phyloP scores from a whole-genome alignment of 257 asterid species.

The Gardenia jasminoides region DNA sequence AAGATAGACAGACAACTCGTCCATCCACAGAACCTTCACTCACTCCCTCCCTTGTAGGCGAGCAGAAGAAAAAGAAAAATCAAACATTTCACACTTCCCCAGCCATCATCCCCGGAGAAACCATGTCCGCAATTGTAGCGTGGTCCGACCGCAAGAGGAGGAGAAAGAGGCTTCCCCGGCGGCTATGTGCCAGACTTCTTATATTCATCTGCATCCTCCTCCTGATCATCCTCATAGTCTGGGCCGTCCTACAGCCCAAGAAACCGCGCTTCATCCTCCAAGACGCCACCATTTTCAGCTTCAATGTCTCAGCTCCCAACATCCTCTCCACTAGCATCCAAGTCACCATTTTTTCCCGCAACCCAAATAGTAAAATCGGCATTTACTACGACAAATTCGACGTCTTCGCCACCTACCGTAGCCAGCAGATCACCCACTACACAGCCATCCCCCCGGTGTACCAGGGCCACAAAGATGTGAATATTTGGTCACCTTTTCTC shows the following conservation, averaged over 20 bases:
- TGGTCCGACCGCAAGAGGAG: slow-evolving; percentile 69
- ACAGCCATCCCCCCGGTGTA: slow-evolving; percentile 66
- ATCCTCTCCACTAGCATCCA: slow-evolving; percentile 73
- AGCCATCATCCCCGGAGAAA: neutral
- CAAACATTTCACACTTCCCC: neutral
- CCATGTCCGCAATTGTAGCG: slow-evolving; percentile 54
- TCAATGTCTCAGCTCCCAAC: slow-evolving; percentile 75
- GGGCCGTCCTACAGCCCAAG: slow-evolving; percentile 83
- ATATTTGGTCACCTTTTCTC: slow-evolving; percentile 83
- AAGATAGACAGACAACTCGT: neutral
- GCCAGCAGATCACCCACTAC: slow-evolving; percentile 75
- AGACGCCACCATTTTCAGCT: slow-evolving; percentile 86
- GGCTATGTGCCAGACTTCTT: slow-evolving; percentile 36
- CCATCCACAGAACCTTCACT: neutral
- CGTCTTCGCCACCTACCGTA: slow-evolving; percentile 57
- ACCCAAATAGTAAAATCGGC: slow-evolving; percentile 68
- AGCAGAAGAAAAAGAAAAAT: neutral
- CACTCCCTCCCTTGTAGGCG: neutral
- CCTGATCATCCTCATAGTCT: slow-evolving; percentile 46
- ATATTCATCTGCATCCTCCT: slow-evolving; percentile 49
- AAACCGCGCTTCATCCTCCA: slow-evolving; percentile 83
- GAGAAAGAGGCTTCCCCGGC: slow-evolving; percentile 29
- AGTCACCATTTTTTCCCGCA: slow-evolving; percentile 71
- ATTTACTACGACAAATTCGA: slow-evolving; percentile 57
- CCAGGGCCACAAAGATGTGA: slow-evolving; percentile 74